Base-by-base conservation (phyloP, 2,329 filamentous ascomycete genomes). In the Monilinia aucupariae region DNA sequence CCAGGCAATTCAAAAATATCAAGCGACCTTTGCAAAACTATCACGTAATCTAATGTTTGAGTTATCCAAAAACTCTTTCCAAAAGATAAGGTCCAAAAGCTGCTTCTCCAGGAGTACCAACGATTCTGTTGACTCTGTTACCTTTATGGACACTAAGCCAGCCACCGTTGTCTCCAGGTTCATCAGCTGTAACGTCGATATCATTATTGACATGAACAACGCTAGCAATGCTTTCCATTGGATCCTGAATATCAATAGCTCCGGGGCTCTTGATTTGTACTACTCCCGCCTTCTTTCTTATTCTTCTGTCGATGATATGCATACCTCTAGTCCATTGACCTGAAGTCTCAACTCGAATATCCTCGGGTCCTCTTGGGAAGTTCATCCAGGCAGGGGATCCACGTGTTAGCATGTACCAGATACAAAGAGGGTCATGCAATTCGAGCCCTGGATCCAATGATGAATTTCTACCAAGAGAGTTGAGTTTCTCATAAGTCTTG, bases 301-400 rank as follows among this genome's bases (percentile, higher is more conserved):
- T 76, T 51, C 94, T 82, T 43, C 85, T 81, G 78, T 99, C 94
- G 48, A 92, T 80, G 39, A 97, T 82, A 72, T 92, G 92, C 87
- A 94, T 92, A 1, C 94, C 93, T 63, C 91, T 82, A 52, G 92
- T 96, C 94, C 94, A 99, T 78, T 97, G 94, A 1, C 93, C 94
- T 2, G 84, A 79, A 0, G 92, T 96, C 77, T 99, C 94, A 48
- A 99, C 80, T 25, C 94, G 83, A 62, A 99, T 88, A 74, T 99
- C 94, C 75, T 96, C 89, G 0, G 80, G 85, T 63, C 74, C 77
- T 48, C 81, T 79, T 17, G 78, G 75, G 1, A 82, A 79, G 20
- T 78, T 73, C 74, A 80, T 81, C 86, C 86, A 89, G 37, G 74
- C 76, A 22, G 83, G 78, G 63, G 85, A 78, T 65, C 80, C 82